Percentiles rank a stretch among this genome's conserved stretches.
Conservation (phyloP, 768 basidiomycete species). For the Boletus tomentosulus region DNA sequence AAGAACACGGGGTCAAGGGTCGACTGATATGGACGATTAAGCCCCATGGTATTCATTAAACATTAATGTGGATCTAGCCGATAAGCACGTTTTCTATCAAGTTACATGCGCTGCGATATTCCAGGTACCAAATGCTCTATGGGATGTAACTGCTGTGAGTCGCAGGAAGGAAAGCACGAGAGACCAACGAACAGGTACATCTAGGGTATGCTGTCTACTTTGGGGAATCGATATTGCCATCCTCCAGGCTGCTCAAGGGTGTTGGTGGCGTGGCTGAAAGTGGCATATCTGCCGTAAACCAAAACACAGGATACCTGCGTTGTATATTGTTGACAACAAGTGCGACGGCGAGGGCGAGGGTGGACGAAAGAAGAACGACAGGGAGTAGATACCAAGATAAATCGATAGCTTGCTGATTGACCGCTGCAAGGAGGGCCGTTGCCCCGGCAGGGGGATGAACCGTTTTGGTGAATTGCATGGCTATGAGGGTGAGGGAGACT, state of each 20-base stretch:
- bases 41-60: conserved; percentile 11
- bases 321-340: conserved; percentile 50
- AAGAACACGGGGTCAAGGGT: conserved; percentile 28
- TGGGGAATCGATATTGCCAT: not conserved
- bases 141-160: conserved; percentile 3
- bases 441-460: conserved; percentile 57
- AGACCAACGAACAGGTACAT: conserved; percentile 7
- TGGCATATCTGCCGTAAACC: conserved; percentile 29
- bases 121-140: not conserved
- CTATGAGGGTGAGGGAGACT: conserved; percentile 38
- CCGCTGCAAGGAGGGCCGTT: conserved; percentile 48
- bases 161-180: not conserved
- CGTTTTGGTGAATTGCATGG: conserved; percentile 51
- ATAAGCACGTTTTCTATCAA: not conserved
- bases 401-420: conserved; percentile 38
- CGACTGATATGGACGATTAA: conserved; percentile 4
- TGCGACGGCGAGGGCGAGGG: conserved; percentile 41
- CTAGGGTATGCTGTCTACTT: not conserved
- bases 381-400: conserved; percentile 54
- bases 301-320: conserved; percentile 43
- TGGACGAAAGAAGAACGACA: conserved; percentile 45
- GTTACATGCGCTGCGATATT: not conserved
- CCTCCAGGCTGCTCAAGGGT: not conserved
- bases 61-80: not conserved
- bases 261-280: not conserved